These are phyloP conservation scores for Aspergillus arachidicola DNA, from an alignment of 2,329 filamentous ascomycete genomes.

Conservation along the genomic window DNA sequence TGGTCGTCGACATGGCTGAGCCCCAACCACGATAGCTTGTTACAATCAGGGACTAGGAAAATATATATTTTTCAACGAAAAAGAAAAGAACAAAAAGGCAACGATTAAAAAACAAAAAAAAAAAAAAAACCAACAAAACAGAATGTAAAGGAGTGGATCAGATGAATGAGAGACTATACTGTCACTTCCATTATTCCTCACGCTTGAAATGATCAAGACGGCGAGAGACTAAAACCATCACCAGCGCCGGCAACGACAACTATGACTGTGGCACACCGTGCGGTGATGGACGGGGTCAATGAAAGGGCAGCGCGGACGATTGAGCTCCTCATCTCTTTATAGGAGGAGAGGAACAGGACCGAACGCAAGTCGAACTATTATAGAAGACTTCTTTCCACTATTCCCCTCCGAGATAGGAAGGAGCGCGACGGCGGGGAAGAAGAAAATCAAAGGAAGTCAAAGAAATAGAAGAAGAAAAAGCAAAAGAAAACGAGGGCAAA, in stretches of 20 bases:
- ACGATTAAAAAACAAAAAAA: background rate
- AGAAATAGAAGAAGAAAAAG: background rate
- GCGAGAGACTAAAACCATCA: background rate
- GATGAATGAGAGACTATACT: slow-evolving; percentile 1
- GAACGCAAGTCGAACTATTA: background rate
- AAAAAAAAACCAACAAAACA: background rate
- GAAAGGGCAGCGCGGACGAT: background rate
- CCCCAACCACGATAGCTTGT: background rate
- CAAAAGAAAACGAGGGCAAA: background rate
- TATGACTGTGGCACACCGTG: background rate
- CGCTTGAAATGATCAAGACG: background rate
- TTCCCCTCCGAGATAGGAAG: background rate
- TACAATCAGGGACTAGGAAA: slow-evolving; percentile 1
- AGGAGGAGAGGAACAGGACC: slow-evolving; percentile 7
- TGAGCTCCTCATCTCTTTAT: slow-evolving; percentile 5
- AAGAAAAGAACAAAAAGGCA: background rate
- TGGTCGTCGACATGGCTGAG: slow-evolving; percentile 33
- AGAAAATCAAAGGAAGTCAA: background rate
- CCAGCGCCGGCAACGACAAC: background rate
- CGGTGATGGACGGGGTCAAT: background rate
- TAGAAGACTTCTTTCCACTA: background rate
- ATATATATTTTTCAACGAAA: background rate
- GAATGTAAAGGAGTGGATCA: background rate
- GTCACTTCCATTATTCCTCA: background rate
- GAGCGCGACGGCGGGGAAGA: background rate